Conservation (phyloP, 306 rosid genomes). For the Adenanthera pavonina region DNA sequence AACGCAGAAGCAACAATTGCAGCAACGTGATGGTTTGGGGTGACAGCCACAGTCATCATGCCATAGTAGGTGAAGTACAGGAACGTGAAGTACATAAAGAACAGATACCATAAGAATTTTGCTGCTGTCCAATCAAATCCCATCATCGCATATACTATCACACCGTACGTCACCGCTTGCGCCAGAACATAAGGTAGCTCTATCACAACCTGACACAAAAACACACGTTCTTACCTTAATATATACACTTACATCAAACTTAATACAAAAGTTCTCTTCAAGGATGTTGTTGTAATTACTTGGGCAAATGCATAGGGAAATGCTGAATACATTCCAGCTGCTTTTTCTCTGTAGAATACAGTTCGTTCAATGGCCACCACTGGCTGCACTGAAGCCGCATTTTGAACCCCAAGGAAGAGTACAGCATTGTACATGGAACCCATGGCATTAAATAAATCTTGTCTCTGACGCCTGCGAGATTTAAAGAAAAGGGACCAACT, state of each 20-base stretch:
- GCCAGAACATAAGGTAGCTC: conserved; percentile 70
- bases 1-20: conserved; percentile 58
- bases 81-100: conserved; percentile 71
- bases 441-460: conserved; percentile 65
- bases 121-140: conserved; percentile 61
- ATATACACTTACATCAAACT: not conserved
- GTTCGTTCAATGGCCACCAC: conserved; percentile 73
- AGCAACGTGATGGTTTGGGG: conserved; percentile 72
- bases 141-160: conserved; percentile 66
- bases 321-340: conserved; percentile 80
- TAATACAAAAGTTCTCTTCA: not conserved
- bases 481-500: not conserved
- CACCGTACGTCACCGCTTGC: conserved; percentile 57
- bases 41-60: conserved; percentile 73
- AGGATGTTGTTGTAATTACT: conserved; percentile 39
- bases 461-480: conserved; percentile 49
- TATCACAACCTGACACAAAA: conserved; percentile 57
- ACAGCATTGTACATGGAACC: conserved; percentile 70
- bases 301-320: conserved; percentile 69
- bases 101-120: conserved; percentile 70
- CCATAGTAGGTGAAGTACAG: conserved; percentile 73
- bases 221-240: not conserved
- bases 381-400: conserved; percentile 69
- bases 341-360: conserved; percentile 75
- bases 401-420: conserved; percentile 69